Percentiles rank a stretch among this genome's conserved stretches.
These are phyloP conservation scores for Lotmaria passim DNA, from an alignment of 208 protist species.

Conservation along the genomic window DNA sequence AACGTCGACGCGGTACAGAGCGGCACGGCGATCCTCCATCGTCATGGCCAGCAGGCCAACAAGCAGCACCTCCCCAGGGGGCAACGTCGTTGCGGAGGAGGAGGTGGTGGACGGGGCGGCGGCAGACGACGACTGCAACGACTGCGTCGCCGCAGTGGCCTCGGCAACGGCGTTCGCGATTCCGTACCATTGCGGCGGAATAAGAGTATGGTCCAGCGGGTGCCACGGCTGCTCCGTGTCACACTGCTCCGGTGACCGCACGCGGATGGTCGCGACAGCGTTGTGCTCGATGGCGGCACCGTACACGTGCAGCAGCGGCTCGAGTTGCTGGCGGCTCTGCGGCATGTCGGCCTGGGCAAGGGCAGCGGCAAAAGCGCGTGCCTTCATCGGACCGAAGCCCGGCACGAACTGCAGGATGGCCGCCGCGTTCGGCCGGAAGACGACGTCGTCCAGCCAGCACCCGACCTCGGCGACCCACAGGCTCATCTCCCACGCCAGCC, in stretches of 20 bases:
- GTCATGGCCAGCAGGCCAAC: constrained; percentile 31
- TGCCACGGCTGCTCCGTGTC: constrained; percentile 47
- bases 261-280: constrained; percentile 47
- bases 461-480: constrained; percentile 76
- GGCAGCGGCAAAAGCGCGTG: constrained; percentile 45
- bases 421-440: constrained; percentile 52
- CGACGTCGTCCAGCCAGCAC: constrained; percentile 63
- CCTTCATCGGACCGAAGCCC: constrained; percentile 69
- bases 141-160: background rate
- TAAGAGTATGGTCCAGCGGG: constrained; percentile 76
- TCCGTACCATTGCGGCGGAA: constrained; percentile 58
- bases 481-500: constrained; percentile 82
- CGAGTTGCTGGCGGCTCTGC: constrained; percentile 45
- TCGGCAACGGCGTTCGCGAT: constrained; percentile 32
- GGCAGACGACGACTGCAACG: background rate
- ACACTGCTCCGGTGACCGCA: constrained; percentile 33
- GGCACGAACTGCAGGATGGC: constrained; percentile 80
- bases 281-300: constrained; percentile 57
- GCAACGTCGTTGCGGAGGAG: background rate
- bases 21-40: constrained; percentile 42
- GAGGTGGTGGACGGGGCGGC: background rate
- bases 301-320: constrained; percentile 51
- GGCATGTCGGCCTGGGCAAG: constrained; percentile 26
- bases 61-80: constrained; percentile 20
- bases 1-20: constrained; percentile 33